Conservation (phyloP, 2,329 filamentous ascomycete genomes). For the Diplodia seriata region DNA sequence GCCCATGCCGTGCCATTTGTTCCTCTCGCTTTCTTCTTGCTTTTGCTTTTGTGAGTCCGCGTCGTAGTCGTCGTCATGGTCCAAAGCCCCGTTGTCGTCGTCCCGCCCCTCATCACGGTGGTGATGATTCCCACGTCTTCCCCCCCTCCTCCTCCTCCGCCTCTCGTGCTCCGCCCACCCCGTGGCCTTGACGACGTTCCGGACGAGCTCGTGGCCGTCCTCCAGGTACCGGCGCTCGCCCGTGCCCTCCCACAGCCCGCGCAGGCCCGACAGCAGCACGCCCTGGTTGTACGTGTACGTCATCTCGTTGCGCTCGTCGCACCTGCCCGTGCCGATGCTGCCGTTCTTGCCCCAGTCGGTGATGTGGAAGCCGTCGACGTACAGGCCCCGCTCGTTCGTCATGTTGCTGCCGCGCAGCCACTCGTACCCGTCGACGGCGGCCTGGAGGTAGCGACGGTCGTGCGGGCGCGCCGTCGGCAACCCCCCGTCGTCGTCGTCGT, state of each 20-base stretch:
- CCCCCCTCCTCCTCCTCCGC: conserved; percentile 18
- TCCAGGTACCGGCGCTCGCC: conserved; percentile 73
- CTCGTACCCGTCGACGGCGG: conserved; percentile 77
- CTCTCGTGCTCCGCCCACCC: conserved; percentile 66
- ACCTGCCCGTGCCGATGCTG: conserved; percentile 71
- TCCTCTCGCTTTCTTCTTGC: conserved; percentile 42
- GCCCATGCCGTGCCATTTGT: conserved; percentile 74
- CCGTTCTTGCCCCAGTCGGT: conserved; percentile 63
- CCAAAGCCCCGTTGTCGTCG: not conserved
- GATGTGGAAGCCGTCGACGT: conserved; percentile 89
- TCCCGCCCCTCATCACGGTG: too few relatives aligned
- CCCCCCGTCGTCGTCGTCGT: conserved; percentile 33
- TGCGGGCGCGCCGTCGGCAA: conserved; percentile 49
- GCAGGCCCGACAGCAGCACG: conserved; percentile 80
- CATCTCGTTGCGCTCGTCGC: conserved; percentile 83
- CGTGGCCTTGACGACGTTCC: conserved; percentile 76
- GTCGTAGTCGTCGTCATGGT: not conserved
- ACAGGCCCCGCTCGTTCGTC: conserved; percentile 77
- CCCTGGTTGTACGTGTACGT: conserved; percentile 97
- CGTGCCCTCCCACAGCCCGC: conserved; percentile 80
- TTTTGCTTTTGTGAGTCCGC: conserved; percentile 37
- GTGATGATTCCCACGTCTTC: too few relatives aligned
- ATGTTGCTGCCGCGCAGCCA: conserved; percentile 85
- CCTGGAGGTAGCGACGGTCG: conserved; percentile 71
- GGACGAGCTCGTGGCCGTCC: conserved; percentile 80